Evolutionary conservation across 495 filamentous ascomycete genomes (phyloP).

Genomic region (Elaphomyces granulatus): DNA sequence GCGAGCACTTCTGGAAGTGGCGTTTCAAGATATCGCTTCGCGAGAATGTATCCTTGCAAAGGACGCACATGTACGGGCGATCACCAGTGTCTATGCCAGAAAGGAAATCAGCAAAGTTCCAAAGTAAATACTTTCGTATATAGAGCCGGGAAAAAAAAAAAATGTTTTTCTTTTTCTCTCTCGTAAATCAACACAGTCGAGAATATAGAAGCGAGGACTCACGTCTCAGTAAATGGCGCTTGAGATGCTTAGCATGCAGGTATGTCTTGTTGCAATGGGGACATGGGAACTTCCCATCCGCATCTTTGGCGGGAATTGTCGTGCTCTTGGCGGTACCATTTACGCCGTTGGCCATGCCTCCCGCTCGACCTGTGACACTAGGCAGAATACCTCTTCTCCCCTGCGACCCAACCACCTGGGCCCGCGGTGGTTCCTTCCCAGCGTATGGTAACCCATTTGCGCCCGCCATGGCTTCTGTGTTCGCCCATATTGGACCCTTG

Average conservation of each 20-base stretch:
- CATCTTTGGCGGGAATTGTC: conserved; percentile 78
- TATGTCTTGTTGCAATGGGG: conserved; percentile 96
- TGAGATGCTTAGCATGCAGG: conserved; percentile 92
- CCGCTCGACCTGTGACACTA: conserved; percentile 68
- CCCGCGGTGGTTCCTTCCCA: conserved; percentile 45
- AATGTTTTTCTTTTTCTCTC: too few species aligned
- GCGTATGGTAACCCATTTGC: conserved; percentile 28
- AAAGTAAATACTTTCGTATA: too few species aligned
- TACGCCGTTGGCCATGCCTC: conserved; percentile 45
- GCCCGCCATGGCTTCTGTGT: conserved; percentile 23
- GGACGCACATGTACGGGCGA: conserved; percentile 88
- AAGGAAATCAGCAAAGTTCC: conserved; percentile 3
- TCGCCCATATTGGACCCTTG: conserved; percentile 28
- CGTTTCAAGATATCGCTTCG: conserved; percentile 96
- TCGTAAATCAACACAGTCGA: too few species aligned
- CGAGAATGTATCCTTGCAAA: conserved; percentile 97
- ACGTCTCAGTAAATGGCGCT: conserved; percentile 90
- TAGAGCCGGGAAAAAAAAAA: conserved; percentile 7
- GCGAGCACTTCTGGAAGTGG: conserved; percentile 96
- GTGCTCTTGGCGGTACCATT: conserved; percentile 53
- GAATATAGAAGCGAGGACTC: too few species aligned
- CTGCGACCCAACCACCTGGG: conserved; percentile 86
- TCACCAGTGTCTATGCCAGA: conserved; percentile 68
- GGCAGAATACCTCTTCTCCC: conserved; percentile 78
- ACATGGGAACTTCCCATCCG: conserved; percentile 93